Conservation (phyloP, 2,329 filamentous ascomycete genomes). For the Cercospora berteroae region DNA sequence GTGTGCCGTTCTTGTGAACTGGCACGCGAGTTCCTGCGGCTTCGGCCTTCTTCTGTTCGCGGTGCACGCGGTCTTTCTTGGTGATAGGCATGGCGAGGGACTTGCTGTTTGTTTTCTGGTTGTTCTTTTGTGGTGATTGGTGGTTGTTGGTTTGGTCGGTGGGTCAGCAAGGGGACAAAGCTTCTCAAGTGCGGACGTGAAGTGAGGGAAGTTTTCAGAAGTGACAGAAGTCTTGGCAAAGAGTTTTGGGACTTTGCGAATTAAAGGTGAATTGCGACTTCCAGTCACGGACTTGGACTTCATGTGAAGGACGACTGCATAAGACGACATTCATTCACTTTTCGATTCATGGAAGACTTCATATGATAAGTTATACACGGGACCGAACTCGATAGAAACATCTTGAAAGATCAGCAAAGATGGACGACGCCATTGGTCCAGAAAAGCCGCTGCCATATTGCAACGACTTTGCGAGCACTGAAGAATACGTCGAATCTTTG, state of each 20-base stretch:
- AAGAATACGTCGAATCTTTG: conserved; percentile 76
- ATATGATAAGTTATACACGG: background rate
- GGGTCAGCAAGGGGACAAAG: background rate
- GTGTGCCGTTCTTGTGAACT: conserved; percentile 56
- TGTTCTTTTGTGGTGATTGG: background rate
- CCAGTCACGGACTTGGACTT: background rate
- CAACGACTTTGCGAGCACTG: conserved; percentile 62
- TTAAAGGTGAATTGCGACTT: background rate
- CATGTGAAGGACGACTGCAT: background rate
- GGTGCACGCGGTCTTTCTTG: conserved; percentile 53
- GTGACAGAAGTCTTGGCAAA: background rate
- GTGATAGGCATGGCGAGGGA: conserved; percentile 46
- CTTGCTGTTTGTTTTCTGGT: no score
- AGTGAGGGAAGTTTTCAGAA: background rate
- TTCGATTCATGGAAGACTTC: background rate
- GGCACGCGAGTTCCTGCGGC: conserved; percentile 54
- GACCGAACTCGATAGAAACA: background rate
- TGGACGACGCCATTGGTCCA: conserved; percentile 42
- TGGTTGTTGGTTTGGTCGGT: background rate
- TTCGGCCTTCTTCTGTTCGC: conserved; percentile 58
- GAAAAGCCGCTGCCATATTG: conserved; percentile 63
- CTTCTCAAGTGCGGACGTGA: background rate
- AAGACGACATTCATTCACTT: background rate
- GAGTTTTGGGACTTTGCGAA: background rate
- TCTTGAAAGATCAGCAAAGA: background rate